Evolutionary conservation across 345 rosid genomes (phyloP).

Genomic region (Erucastrum elatum): DNA sequence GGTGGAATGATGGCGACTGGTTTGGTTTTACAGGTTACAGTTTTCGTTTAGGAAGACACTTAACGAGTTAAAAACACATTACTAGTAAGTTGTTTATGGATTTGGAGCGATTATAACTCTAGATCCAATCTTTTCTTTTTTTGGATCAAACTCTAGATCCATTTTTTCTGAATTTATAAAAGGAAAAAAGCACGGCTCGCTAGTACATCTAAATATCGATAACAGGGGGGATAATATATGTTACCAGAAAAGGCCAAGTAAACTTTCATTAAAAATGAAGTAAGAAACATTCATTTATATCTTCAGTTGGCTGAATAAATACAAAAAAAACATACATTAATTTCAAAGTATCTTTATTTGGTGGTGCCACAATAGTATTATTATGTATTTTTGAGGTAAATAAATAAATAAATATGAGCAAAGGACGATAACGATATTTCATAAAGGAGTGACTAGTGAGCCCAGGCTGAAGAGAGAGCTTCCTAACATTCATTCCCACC

Average conservation of each 20-base stretch:
- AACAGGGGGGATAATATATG: neutral
- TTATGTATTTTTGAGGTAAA: conserved; percentile 29
- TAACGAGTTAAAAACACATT: neutral
- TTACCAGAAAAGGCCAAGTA: conserved; percentile 27
- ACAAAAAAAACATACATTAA: conserved; percentile 27
- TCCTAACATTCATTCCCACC: conserved; percentile 29
- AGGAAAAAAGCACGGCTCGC: neutral
- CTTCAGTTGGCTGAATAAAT: conserved; percentile 25
- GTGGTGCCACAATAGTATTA: conserved; percentile 37
- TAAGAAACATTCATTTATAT: conserved; percentile 28
- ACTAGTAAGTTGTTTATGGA: neutral
- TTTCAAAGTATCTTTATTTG: conserved; percentile 37
- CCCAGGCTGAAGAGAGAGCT: conserved; percentile 16
- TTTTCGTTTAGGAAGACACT: neutral
- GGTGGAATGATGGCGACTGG: neutral
- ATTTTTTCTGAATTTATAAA: neutral
- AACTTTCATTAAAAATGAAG: conserved; percentile 27
- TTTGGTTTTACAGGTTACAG: neutral
- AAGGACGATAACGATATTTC: conserved; percentile 38
- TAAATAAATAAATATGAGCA: conserved; percentile 31
- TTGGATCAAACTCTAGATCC: neutral
- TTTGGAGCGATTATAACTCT: neutral
- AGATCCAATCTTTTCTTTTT: neutral
- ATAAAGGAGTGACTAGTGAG: conserved; percentile 22
- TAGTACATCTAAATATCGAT: neutral